These are phyloP conservation scores for Solanum arcanum DNA, from an alignment of 257 asterid genomes.

Conservation along the genomic window DNA sequence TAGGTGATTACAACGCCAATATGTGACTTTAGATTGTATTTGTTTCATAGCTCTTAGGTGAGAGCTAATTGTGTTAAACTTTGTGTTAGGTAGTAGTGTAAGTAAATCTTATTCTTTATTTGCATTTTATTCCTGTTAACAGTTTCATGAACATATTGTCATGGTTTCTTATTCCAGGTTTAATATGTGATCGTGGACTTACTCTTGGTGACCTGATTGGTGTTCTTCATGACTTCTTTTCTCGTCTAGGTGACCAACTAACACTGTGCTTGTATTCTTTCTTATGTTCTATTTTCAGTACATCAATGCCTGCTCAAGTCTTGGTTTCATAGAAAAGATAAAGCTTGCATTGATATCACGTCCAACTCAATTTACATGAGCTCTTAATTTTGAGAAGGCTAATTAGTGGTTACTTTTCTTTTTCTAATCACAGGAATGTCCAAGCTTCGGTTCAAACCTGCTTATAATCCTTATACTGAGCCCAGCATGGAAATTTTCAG, in stretches of 20 bases:
- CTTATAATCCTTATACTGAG: constrained; percentile 92
- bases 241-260: constrained; percentile 58
- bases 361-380: not conserved
- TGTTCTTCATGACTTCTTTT: constrained; percentile 80
- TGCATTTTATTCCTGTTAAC: not conserved
- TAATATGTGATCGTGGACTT: constrained; percentile 86
- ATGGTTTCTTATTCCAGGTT: constrained; percentile 34
- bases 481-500: constrained; percentile 99
- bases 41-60: not conserved
- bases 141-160: not conserved
- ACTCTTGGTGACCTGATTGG: constrained; percentile 92
- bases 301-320: not conserved
- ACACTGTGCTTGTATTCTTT: not conserved
- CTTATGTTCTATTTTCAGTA: not conserved
- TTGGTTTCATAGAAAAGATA: not conserved
- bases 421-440: constrained; percentile 58
- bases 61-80: not conserved
- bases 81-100: not conserved
- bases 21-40: not conserved
- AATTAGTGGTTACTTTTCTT: not conserved
- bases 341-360: not conserved
- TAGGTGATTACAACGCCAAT: not conserved
- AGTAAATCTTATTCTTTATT: not conserved
- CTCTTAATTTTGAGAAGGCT: not conserved
- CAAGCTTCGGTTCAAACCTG: constrained; percentile 90